Evolutionary conservation across 78 protist genomes (phyloP).

Genomic region (Creolimax fragrantissima): DNA sequence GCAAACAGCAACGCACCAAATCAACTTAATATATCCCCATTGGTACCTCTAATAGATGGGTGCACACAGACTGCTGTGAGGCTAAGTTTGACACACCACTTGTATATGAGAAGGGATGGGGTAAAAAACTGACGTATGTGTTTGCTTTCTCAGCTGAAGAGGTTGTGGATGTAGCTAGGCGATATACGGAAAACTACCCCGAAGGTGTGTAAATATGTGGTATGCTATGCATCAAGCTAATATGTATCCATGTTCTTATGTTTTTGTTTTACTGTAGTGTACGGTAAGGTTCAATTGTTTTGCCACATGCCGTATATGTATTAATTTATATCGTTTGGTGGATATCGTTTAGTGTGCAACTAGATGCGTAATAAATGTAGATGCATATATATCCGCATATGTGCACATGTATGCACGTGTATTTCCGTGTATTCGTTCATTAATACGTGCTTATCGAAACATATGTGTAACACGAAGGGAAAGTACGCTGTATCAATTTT

Average conservation of each 20-base stretch:
- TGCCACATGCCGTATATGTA: not conserved
- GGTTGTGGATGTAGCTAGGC: not conserved
- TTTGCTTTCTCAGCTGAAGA: conserved; percentile 47
- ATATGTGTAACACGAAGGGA: not conserved
- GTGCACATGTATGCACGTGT: not conserved
- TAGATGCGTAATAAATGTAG: not conserved
- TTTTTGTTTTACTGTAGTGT: not conserved
- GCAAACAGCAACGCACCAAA: too few relatives aligned
- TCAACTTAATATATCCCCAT: too few relatives aligned
- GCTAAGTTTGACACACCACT: conserved; percentile 47
- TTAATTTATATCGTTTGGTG: not conserved
- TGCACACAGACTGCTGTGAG: conserved; percentile 57
- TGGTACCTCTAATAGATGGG: not conserved
- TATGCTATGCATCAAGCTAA: too few relatives aligned
- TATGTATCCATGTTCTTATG: not conserved
- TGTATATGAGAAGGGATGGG: conserved; percentile 77
- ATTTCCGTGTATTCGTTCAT: not conserved
- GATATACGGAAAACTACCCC: not conserved
- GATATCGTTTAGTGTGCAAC: too few relatives aligned
- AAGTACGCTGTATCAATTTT: not conserved
- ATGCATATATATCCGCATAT: not conserved
- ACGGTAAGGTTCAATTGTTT: not conserved
- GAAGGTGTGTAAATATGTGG: not conserved
- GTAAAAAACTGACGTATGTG: conserved; percentile 63
- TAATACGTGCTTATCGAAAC: not conserved